These are phyloP conservation scores for Penicillium pulvis DNA, from an alignment of 495 filamentous ascomycete species.

Conservation along the genomic window DNA sequence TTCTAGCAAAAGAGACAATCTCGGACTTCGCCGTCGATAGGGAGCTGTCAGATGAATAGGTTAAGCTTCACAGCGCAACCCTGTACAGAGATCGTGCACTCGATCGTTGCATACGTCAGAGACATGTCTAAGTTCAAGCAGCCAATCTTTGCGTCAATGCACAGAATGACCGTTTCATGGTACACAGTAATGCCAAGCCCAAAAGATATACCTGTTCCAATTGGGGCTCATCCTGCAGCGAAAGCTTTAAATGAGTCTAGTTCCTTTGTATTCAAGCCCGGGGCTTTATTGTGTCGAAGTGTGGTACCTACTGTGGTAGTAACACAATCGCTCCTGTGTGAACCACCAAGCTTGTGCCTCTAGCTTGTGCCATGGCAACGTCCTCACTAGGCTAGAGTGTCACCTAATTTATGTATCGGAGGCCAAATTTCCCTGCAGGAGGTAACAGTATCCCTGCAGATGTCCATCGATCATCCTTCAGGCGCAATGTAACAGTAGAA, in stretches of 20 bases:
- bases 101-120: not conserved
- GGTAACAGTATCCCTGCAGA: slow-evolving; percentile 4
- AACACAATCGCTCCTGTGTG: slow-evolving; percentile 7
- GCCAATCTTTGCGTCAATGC: not conserved
- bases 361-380: not conserved
- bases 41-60: not conserved
- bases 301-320: slow-evolving; percentile 6
- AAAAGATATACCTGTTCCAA: not conserved
- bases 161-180: not conserved
- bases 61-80: not conserved
- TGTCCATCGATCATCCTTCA: not conserved
- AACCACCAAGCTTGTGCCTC: not conserved
- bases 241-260: slow-evolving; percentile 5
- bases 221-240: not conserved
- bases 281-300: not conserved
- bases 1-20: not conserved
- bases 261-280: slow-evolving; percentile 30
- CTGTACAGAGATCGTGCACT: not conserved
- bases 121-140: not conserved
- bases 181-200: not conserved
- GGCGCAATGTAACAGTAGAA: slow-evolving; percentile 25
- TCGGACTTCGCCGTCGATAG: not conserved
- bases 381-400: slow-evolving; percentile 1
- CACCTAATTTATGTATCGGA: slow-evolving; percentile 10
- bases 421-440: slow-evolving; percentile 7